Evolutionary conservation across 306 rosid genomes (phyloP), one percentile per base, ranked within the genome.

Genomic region (Vicia villosa): DNA sequence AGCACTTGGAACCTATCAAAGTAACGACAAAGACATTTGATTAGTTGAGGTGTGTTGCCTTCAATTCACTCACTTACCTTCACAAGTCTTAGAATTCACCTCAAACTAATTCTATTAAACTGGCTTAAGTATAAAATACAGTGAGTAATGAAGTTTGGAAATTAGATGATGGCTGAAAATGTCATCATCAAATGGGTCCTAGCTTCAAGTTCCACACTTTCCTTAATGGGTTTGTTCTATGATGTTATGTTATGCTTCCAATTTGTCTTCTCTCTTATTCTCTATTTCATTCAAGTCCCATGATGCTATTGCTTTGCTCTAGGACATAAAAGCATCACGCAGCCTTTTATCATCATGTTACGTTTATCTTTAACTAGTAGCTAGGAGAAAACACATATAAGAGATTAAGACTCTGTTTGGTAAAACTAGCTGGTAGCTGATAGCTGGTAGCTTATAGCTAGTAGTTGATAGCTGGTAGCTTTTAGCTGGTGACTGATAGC

Each of bases 171-270:
- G 3, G 52, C 3, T 45, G 9, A 15, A 46, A n/a, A 46, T 15
- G 52, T 46, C 52, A 21, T 46, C 21, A 46, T 46, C 52, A 46
- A 46, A 2, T 46, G 11, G 52, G 52, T 46, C 57, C 57, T 8
- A 19, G 13, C 3, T 20, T 46, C 57, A 51, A 5, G 57, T 4
- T 16, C 54, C 3, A 15, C 9, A 42, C 78, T 64, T 74, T 34
- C 74, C 73, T 26, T 66, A 74, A 59, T 57, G 68, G 73, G 79
- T 55, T 57, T 45, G 79, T 74, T 74, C 74, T 56, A 66, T 66
- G 79, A 55, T 56, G 42, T 50, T 16, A 50, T 34, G 42, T 56
- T 43, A 32, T 43, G 49, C 66, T 65, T 54, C 56, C 65, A 65
- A 38, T 52, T 64, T 63, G 16, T 10, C 21, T 45, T 37, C 54